A percentile compares a stretch with the other conserved stretches of the same genome.
These are phyloP conservation scores for Collariella sp. DNA, from an alignment of 495 filamentous ascomycete species.

Conservation along the genomic window DNA sequence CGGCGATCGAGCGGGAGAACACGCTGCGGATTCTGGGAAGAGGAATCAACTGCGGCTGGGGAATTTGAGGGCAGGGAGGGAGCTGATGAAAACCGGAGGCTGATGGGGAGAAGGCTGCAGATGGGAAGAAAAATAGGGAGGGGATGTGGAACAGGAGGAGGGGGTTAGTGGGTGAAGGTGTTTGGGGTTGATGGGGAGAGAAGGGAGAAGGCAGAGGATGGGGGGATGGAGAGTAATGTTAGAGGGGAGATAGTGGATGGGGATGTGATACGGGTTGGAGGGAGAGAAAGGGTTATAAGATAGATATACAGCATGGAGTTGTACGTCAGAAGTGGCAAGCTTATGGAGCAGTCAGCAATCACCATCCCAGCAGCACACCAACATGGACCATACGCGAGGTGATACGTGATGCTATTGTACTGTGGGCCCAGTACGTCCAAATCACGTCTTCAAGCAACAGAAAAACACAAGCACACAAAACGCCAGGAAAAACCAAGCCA, in stretches of 20 bases:
- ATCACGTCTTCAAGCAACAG: not conserved
- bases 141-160: not conserved
- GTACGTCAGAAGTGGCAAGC: too few relatives aligned
- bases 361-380: too few relatives aligned
- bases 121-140: not conserved
- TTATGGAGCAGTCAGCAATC: too few relatives aligned
- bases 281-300: too few relatives aligned
- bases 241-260: too few relatives aligned
- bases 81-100: slow-evolving; percentile 2
- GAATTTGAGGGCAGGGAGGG: slow-evolving; percentile 38
- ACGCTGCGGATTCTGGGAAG: slow-evolving; percentile 54
- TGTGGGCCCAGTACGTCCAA: not conserved
- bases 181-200: too few relatives aligned
- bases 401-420: not conserved
- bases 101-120: not conserved
- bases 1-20: slow-evolving; percentile 51
- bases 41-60: slow-evolving; percentile 53
- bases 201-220: too few relatives aligned
- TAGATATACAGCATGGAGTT: too few relatives aligned
- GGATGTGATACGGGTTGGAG: too few relatives aligned
- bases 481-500: not conserved
- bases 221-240: too few relatives aligned
- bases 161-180: too few relatives aligned
- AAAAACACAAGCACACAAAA: not conserved
- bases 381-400: too few relatives aligned